Percentiles rank a stretch among this genome's conserved stretches.
Evolutionary conservation across 306 rosid genomes (phyloP).

Genomic region (Cicer cuneatum): DNA sequence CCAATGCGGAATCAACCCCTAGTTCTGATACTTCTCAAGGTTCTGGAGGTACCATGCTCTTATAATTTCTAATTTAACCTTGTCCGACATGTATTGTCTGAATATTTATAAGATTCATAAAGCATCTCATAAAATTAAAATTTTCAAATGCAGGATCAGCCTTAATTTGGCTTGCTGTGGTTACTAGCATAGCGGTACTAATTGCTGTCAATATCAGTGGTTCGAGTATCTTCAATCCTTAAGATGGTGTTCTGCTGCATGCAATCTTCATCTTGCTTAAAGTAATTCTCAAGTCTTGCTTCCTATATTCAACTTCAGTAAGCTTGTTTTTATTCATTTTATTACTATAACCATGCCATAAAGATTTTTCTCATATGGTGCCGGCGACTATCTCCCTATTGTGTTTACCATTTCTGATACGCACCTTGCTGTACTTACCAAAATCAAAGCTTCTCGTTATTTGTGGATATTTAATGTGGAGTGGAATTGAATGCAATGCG

Average conservation of each 20-base stretch:
- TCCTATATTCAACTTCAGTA: slow-evolving; percentile 13
- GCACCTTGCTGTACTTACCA: background rate
- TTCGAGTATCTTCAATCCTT: slow-evolving; percentile 91
- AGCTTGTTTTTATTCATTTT: slow-evolving; percentile 14
- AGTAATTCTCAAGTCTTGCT: slow-evolving; percentile 47
- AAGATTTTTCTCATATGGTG: background rate
- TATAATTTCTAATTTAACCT: background rate
- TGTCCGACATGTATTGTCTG: slow-evolving; percentile 13
- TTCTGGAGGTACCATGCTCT: slow-evolving; percentile 61
- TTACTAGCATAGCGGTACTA: slow-evolving; percentile 68
- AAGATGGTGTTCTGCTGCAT: slow-evolving; percentile 42
- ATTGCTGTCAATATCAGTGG: slow-evolving; percentile 81
- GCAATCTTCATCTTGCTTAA: slow-evolving; percentile 45
- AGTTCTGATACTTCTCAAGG: slow-evolving; percentile 53
- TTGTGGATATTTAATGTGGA: background rate
- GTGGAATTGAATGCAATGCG: background rate
- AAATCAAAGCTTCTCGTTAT: background rate
- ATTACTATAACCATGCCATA: background rate
- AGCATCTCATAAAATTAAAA: slow-evolving; percentile 29
- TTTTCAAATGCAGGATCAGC: slow-evolving; percentile 68
- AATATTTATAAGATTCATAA: slow-evolving; percentile 15
- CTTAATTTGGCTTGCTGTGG: slow-evolving; percentile 85
- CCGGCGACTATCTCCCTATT: background rate
- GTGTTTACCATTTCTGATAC: background rate
- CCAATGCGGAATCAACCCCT: slow-evolving; percentile 51